Base-by-base conservation (phyloP, 2,329 filamentous ascomycete species). In the Aspergillus felis region DNA sequence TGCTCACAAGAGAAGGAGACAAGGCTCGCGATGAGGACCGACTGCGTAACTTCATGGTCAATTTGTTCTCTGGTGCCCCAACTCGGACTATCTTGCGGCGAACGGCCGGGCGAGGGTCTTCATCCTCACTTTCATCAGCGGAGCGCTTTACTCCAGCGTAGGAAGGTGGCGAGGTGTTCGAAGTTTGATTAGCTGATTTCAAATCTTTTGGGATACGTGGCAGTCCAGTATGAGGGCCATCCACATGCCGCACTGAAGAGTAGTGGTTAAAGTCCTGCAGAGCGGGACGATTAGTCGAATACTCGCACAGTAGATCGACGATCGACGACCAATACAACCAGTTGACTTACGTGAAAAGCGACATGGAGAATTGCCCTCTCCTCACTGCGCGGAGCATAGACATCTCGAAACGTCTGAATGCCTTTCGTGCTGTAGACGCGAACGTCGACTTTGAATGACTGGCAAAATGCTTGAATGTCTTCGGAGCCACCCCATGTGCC, bases 401-500 rank as follows among this genome's bases (percentile, higher is more conserved):
- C 59, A 75, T 69, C 79, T 65, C 72, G 82, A 75, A 77, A 77
- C 42, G 64, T 62, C 53, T 75, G 73, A 24, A 76, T 68, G n/a
- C 70, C 71, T 46, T 70, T 66, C 57, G 70, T 68, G 12, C 71
- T 74, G 72, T 85, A 88, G 56, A 89, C 83, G 64, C 82, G 81
- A 55, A 90, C 83, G 68, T 88, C 82, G 53, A 82, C 81, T 52
- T 82, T 78, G 68, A 81, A 87, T 24, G 81, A 82, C 56, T 83
- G 80, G 28, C 83, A 82, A 71, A 89, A 89, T 5, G 87, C 87
- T 32, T 81, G 80, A 48, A 90, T 82, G 72, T 89, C 86, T 75
- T 87, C 81, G 57, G 88, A 86, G 67, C 87, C 86, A 27, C 85
- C 87, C 73, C 83, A 89, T 42, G 82, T 82, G 53, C 84, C 83